Conservation (phyloP, 371 early-diverging fungal species). For the Saksenaea vasiformis region DNA sequence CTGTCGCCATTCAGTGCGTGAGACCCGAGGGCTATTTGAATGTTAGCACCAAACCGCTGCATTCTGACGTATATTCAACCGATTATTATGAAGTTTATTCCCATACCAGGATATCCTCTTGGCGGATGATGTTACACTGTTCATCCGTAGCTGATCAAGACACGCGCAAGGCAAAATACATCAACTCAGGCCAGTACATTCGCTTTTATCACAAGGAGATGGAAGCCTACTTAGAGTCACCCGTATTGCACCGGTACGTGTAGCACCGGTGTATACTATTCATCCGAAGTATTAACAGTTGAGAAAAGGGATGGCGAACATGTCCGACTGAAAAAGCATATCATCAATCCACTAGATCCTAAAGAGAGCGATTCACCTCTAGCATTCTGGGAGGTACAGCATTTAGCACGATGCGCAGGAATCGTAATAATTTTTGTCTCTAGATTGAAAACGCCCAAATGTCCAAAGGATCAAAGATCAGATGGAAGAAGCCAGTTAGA, state of each 20-base stretch:
- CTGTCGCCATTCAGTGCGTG: constrained; percentile 54
- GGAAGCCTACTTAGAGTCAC: constrained; percentile 49
- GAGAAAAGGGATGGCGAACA: constrained; percentile 19
- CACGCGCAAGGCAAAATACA: constrained; percentile 21
- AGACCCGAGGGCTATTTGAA: constrained; percentile 54
- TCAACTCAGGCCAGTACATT: constrained; percentile 47
- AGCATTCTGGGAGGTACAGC: constrained; percentile 55
- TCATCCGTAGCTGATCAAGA: constrained; percentile 22
- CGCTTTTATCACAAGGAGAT: constrained; percentile 61
- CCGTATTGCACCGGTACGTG: constrained; percentile 24
- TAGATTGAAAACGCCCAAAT: constrained; percentile 40
- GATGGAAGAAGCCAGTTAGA: constrained; percentile 47
- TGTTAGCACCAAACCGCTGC: constrained; percentile 19
- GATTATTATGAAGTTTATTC: constrained; percentile 36
- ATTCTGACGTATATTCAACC: constrained; percentile 21
- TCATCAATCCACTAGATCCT: constrained; percentile 60
- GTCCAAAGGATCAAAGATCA: constrained; percentile 34
- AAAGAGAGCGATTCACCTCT: constrained; percentile 53
- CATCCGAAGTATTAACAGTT: not conserved
- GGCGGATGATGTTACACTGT: constrained; percentile 38
- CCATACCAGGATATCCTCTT: constrained; percentile 34
- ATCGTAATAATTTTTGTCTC: not conserved
- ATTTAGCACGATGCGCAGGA: not conserved
- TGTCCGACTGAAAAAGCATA: constrained; percentile 36
- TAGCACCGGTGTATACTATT: not conserved